phyloP scores from a whole-genome alignment of 1,284 basidiomycete species.

The Lentinula novae-zelandiae region DNA sequence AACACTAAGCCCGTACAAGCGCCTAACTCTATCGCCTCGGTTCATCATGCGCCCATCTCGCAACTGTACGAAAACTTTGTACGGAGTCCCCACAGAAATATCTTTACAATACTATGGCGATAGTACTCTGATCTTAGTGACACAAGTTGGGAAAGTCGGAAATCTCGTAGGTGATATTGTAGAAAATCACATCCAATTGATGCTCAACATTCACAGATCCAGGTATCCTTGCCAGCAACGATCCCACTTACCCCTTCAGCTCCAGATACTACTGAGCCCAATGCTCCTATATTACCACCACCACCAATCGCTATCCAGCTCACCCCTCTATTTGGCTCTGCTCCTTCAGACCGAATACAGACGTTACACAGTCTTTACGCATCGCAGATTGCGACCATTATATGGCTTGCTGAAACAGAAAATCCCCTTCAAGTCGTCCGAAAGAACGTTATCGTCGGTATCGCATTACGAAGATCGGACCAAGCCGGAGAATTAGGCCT shows the following conservation, averaged over 20 bases:
- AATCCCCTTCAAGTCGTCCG: slow-evolving; percentile 36
- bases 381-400: slow-evolving; percentile 79
- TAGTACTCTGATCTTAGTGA: slow-evolving; percentile 76
- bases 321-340: slow-evolving; percentile 73
- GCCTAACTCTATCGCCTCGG: background rate
- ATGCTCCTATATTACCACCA: slow-evolving; percentile 48
- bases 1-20: background rate
- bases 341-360: slow-evolving; percentile 57
- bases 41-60: background rate
- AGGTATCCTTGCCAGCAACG: slow-evolving; percentile 73
- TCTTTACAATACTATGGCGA: slow-evolving; percentile 78
- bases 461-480: slow-evolving; percentile 51
- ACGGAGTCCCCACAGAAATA: slow-evolving; percentile 67
- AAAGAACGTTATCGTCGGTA: slow-evolving; percentile 62
- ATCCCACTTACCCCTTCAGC: slow-evolving; percentile 49
- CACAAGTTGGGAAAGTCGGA: slow-evolving; percentile 86
- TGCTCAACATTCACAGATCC: slow-evolving; percentile 51
- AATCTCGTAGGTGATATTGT: slow-evolving; percentile 54
- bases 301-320: slow-evolving; percentile 74
- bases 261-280: slow-evolving; percentile 32
- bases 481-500: slow-evolving; percentile 29
- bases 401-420: slow-evolving; percentile 61
- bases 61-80: slow-evolving; percentile 38
- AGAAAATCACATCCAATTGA: background rate
- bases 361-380: slow-evolving; percentile 81